Evolutionary conservation across 176 grass and related monocot species (phyloP), one percentile per base, ranked within the genome.

Genomic region (Hsuehochloa calcarea): DNA sequence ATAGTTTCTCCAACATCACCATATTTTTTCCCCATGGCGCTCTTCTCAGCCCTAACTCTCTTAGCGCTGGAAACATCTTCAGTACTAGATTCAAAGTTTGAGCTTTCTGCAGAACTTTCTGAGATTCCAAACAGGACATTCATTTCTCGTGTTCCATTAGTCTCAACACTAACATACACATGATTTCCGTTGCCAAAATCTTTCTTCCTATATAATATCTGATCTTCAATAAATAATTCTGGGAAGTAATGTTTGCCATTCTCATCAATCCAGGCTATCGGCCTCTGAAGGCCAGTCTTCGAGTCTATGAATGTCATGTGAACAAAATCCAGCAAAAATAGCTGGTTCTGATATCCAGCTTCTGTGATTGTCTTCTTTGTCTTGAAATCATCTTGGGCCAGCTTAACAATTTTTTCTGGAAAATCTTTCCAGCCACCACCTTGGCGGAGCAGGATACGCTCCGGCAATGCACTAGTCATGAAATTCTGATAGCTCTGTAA

Each of bases 181-280:
- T 70, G 71, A 39, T 70, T 82, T 65, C 76, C 80, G 2, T 87
- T 82, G 65, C 61, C 64, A 55, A 70, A 9, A 72, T 86, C 70
- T 44, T 90, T 54, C 75, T 82, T 92, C 78, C 52, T 78, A 61
- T 90, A 82, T 84, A 80, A 78, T 31, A 79, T 20, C 61, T 77
- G 72, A 80, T 76, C 70, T 84, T 90, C 85, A 68, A 74, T 6
- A 74, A 82, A 74, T 47, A 80, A 85, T 82, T 92, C 97, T 3
- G 96, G 96, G 74, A 96, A 91, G 80, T 87, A 99, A 8, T 47
- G 65, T 81, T 90, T 96, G 63, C 74, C 91, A 76, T 86, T 82
- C 37, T 85, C 88, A 88, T 96, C 96, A 81, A 96, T 90, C 96
- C 96, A 99, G 80, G 90, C 96, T 67, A 99, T 84, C 0, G 93